Evolutionary conservation across 345 rosid species (phyloP).

Genomic region (Heritiera littoralis): DNA sequence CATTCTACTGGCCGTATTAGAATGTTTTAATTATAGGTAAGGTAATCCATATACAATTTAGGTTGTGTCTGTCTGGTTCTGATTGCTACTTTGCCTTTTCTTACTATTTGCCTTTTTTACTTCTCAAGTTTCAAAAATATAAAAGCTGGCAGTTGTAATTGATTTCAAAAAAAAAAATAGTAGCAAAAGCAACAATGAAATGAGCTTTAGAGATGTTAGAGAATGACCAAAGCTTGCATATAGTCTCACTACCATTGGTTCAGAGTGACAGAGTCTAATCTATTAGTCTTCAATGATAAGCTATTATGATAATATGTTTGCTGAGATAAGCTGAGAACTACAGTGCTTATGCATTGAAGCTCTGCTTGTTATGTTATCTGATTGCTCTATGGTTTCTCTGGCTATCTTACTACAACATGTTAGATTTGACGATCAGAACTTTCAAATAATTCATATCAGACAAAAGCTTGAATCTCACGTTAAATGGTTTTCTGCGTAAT

Average conservation of each 20-base stretch:
- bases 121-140: neutral
- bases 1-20: neutral
- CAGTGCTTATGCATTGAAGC: neutral
- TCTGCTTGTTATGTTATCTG: neutral
- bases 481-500: neutral
- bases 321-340: neutral
- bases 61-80: neutral
- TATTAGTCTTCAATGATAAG: neutral
- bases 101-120: neutral
- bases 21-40: neutral
- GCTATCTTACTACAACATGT: neutral
- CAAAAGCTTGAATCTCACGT: neutral
- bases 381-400: neutral
- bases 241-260: neutral
- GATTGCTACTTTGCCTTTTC: neutral
- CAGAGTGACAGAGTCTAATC: neutral
- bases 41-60: neutral
- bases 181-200: neutral
- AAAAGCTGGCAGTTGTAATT: neutral
- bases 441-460: neutral
- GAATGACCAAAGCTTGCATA: neutral
- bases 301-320: constrained; percentile 2
- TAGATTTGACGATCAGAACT: neutral
- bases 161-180: neutral
- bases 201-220: neutral